Base-by-base conservation (phyloP, 768 basidiomycete species). In the Rhizopogon roseolus region DNA sequence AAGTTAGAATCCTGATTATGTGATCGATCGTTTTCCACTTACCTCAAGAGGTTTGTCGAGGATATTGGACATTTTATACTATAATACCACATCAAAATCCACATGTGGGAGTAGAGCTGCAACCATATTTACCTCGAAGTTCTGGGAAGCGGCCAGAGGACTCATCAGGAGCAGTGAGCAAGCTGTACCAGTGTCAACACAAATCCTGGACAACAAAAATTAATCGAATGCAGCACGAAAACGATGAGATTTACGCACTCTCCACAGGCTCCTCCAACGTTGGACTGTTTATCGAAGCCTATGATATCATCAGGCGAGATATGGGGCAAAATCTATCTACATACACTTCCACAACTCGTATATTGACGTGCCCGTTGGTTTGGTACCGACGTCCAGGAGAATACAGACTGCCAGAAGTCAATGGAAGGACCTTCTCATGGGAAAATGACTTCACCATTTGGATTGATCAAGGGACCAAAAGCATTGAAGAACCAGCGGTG, bases 401-500 rank as follows among this genome's bases (percentile, higher is more conserved):
- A 97, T 72, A 63, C 93, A 95, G 50, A 97, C 92, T 87, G 6
- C 38, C 16, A 59, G 36, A 46, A 38, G 11, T 40, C 40, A 27
- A 8, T 36, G 13, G 59, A 8, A 57, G 9, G 40, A 19, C 45
- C 34, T 17, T 5, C 41, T 3, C 3, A 5, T 27, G 14, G 16
- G 7, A 11, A 29, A 49, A 46, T n/a, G 25, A 7, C 40, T 73
- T 34, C 49, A 86, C 88, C 88, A 62, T 93, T 92, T 38, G 93
- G 88, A 57, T 85, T 82, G 62, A 96, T 80, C 53, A 95, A 75
- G 25, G 93, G 91, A 19, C 90, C 90, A 59, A 96, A 90, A 0
- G 91, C 94, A 64, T 97, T 97, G 80, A 97, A 96, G 78, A 96
- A 96, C 94, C 94, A 97, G 17, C 94, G 81, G 64, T 97, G 93